phyloP scores from a whole-genome alignment of 768 basidiomycete species.

The Suillus luteus region DNA sequence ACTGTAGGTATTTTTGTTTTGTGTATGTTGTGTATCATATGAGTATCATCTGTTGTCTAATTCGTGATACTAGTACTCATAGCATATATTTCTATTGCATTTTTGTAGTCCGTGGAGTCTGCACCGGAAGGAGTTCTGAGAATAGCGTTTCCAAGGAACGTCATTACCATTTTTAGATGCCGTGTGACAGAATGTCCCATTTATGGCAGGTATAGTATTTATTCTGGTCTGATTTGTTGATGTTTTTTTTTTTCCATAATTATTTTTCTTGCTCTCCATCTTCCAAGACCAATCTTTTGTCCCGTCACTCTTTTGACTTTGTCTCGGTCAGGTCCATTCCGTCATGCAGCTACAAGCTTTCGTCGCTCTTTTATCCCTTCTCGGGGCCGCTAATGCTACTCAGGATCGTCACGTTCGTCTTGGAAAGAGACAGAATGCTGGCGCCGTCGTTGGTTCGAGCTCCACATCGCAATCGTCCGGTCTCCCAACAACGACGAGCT shows the following conservation, averaged over 20 bases:
- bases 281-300: not conserved
- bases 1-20: constrained; percentile 16
- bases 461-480: not conserved
- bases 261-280: not conserved
- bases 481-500: constrained; percentile 1
- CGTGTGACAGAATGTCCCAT: not conserved
- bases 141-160: not conserved
- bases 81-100: constrained; percentile 34
- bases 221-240: not conserved
- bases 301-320: constrained; percentile 16
- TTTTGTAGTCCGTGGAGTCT: not conserved
- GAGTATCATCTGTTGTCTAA: constrained; percentile 21
- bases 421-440: constrained; percentile 38
- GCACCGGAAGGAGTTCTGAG: not conserved
- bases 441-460: constrained; percentile 10
- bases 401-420: constrained; percentile 40
- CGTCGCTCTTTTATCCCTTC: constrained; percentile 46
- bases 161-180: not conserved
- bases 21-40: constrained; percentile 11
- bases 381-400: constrained; percentile 39
- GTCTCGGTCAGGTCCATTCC: constrained; percentile 10
- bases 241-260: constrained; percentile 9
- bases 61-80: constrained; percentile 18
- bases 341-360: constrained; percentile 49
- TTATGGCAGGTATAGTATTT: not conserved